phyloP scores from a whole-genome alignment of 768 basidiomycete species.

The Hericium rajendrae region DNA sequence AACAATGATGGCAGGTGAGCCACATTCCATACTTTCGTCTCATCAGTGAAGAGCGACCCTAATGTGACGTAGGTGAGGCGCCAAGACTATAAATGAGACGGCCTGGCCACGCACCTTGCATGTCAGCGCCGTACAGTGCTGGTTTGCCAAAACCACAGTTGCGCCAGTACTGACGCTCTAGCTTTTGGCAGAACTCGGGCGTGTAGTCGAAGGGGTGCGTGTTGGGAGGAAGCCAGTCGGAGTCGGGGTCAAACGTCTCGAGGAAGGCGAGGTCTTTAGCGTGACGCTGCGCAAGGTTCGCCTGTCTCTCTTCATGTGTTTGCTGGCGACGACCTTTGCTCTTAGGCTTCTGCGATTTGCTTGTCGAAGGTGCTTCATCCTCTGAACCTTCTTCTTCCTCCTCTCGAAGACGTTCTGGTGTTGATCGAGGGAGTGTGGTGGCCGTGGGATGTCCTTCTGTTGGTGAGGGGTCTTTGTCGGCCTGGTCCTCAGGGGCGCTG shows the following conservation, averaged over 20 bases:
- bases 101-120: slow-evolving; percentile 52
- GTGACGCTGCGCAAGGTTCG: slow-evolving; percentile 38
- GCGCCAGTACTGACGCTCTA: slow-evolving; percentile 90
- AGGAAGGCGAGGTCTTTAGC: slow-evolving; percentile 47
- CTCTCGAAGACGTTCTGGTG: slow-evolving; percentile 11
- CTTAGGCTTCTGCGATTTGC: slow-evolving; percentile 20
- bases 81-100: too few species aligned
- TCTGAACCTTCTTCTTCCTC: slow-evolving; percentile 12
- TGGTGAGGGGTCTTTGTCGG: neutral
- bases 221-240: slow-evolving; percentile 72
- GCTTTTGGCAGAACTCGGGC: slow-evolving; percentile 73
- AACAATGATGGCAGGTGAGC: slow-evolving; percentile 81
- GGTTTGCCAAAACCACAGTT: slow-evolving; percentile 81
- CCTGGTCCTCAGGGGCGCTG: slow-evolving; percentile 3
- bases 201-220: slow-evolving; percentile 76
- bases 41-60: slow-evolving; percentile 66
- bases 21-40: slow-evolving; percentile 89
- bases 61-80: neutral
- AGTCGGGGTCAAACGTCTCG: slow-evolving; percentile 57
- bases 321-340: slow-evolving; percentile 33
- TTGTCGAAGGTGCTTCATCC: slow-evolving; percentile 21
- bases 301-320: slow-evolving; percentile 34
- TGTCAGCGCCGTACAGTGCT: slow-evolving; percentile 98
- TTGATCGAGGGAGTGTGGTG: slow-evolving; percentile 1
- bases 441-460: neutral